These are phyloP conservation scores for Corylus americana DNA, from an alignment of 306 rosid species.

Conservation along the genomic window DNA sequence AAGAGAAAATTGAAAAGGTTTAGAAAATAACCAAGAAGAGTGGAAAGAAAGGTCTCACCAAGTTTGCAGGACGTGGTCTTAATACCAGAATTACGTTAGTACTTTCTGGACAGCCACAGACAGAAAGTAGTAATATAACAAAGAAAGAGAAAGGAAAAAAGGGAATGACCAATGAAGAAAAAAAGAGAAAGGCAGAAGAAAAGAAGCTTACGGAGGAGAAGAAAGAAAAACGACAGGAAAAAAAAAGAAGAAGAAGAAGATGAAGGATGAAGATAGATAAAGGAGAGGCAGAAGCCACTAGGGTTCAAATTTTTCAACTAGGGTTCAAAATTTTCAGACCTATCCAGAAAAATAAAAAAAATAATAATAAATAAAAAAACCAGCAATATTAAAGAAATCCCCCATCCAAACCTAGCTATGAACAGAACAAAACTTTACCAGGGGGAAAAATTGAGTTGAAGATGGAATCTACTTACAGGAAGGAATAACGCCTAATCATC, in stretches of 20 bases:
- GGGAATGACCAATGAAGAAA: neutral
- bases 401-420: neutral
- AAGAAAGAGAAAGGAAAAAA: neutral
- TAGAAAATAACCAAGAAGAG: neutral
- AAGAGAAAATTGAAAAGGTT: no score
- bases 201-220: neutral
- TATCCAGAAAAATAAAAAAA: neutral
- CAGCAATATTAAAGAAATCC: neutral
- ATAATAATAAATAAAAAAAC: neutral
- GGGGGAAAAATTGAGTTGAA: neutral
- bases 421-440: neutral
- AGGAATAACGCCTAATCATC: constrained; percentile 60
- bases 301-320: neutral
- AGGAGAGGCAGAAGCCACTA: neutral
- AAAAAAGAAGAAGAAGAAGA: neutral
- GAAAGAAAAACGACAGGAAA: neutral
- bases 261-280: neutral
- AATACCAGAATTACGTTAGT: neutral
- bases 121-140: neutral
- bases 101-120: neutral
- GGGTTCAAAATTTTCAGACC: no score
- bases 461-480: constrained; percentile 56
- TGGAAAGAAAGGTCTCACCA: neutral
- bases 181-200: neutral
- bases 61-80: neutral